Conservation (phyloP, 2,329 filamentous ascomycete species). For the Trichoderma oligosporum region DNA sequence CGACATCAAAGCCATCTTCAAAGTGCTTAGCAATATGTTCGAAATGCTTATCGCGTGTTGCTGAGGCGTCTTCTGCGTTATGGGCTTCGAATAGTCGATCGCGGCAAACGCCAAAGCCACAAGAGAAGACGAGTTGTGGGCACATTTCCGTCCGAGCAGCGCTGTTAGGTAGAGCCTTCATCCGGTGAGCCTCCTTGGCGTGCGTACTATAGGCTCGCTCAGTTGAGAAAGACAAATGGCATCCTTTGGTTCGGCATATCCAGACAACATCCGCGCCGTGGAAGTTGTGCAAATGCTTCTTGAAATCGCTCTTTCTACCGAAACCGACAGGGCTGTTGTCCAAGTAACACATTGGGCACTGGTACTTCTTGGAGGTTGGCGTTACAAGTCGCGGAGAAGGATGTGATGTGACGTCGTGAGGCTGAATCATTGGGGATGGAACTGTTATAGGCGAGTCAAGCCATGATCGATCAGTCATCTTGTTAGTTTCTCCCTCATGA, state of each 20-base stretch:
- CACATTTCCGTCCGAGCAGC: slow-evolving; percentile 41
- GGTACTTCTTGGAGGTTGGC: slow-evolving; percentile 41
- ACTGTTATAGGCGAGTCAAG: slow-evolving; percentile 39
- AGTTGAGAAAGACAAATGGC: slow-evolving; percentile 43
- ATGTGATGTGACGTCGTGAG: slow-evolving; percentile 34
- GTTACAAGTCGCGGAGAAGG: slow-evolving; percentile 37
- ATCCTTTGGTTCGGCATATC: slow-evolving; percentile 42
- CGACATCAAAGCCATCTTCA: slow-evolving; percentile 41
- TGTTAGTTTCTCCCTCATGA: slow-evolving; percentile 34
- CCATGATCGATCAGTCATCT: slow-evolving; percentile 37
- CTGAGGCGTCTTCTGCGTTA: slow-evolving; percentile 34
- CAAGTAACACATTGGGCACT: slow-evolving; percentile 45
- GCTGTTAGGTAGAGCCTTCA: slow-evolving; percentile 40
- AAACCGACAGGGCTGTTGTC: slow-evolving; percentile 45
- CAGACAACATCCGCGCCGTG: slow-evolving; percentile 42
- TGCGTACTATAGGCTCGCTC: slow-evolving; percentile 45
- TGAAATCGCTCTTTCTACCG: slow-evolving; percentile 46
- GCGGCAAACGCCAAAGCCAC: slow-evolving; percentile 42
- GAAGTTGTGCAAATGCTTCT: slow-evolving; percentile 48
- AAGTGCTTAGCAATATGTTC: slow-evolving; percentile 47
- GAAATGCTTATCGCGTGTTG: slow-evolving; percentile 43
- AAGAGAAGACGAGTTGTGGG: slow-evolving; percentile 43
- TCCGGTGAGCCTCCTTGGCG: slow-evolving; percentile 42
- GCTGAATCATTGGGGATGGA: slow-evolving; percentile 34
- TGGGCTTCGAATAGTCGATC: slow-evolving; percentile 42